Percentiles rank a stretch among this genome's conserved stretches.
Evolutionary conservation across 2,329 filamentous ascomycete genomes (phyloP).

Genomic region (Neophaeococcomyces mojaviensis): DNA sequence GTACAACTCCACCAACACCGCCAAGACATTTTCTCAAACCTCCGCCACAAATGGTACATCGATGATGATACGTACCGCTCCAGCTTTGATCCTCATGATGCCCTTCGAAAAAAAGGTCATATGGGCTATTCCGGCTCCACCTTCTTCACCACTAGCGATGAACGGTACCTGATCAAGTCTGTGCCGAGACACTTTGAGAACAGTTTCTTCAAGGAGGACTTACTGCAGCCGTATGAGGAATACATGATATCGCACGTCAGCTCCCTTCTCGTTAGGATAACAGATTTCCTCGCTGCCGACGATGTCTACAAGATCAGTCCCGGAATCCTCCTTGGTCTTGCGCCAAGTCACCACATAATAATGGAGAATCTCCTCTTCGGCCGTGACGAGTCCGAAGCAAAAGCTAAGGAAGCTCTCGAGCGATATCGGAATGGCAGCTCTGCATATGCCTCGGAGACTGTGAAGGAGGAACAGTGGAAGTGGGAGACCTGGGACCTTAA

Average conservation of each 20-base stretch:
- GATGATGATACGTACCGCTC: constrained; percentile 47
- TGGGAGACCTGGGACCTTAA: constrained; percentile 73
- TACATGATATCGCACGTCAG: constrained; percentile 55
- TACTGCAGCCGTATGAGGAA: constrained; percentile 56
- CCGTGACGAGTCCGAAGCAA: constrained; percentile 35
- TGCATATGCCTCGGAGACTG: not conserved
- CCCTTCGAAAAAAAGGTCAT: constrained; percentile 55
- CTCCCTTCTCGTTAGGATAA: constrained; percentile 63
- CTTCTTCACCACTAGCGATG: constrained; percentile 61
- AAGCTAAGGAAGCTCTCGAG: not conserved
- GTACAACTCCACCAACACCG: constrained; percentile 43
- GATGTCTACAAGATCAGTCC: constrained; percentile 42
- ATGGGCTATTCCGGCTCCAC: constrained; percentile 48
- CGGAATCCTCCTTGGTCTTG: constrained; percentile 52
- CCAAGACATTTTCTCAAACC: constrained; percentile 42
- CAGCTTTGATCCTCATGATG: constrained; percentile 42
- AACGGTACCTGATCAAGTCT: constrained; percentile 64
- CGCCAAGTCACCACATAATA: constrained; percentile 65
- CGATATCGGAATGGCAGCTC: not conserved
- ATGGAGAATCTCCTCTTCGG: constrained; percentile 71
- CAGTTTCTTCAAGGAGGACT: constrained; percentile 59
- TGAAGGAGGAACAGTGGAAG: constrained; percentile 19
- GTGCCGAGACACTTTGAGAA: constrained; percentile 63
- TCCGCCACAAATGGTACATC: constrained; percentile 49
- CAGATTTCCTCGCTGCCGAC: constrained; percentile 50